These are phyloP conservation scores for Termitomyces sp. DNA, from an alignment of 768 basidiomycete species.

Conservation along the genomic window DNA sequence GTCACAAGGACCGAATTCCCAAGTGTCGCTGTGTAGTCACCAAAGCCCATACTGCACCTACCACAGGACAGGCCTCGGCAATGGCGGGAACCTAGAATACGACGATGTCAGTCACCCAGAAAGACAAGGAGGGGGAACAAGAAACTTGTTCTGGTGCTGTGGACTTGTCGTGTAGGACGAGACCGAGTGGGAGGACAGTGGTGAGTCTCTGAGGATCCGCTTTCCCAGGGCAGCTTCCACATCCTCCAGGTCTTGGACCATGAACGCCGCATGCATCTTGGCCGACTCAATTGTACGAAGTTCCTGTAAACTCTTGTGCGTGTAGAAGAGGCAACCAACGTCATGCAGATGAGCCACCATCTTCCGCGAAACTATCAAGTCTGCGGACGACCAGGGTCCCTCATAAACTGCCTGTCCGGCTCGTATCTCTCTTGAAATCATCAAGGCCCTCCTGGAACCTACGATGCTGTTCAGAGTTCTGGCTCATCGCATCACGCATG, in stretches of 20 bases:
- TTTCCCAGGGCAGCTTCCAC: slow-evolving; percentile 16
- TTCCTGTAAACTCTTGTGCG: slow-evolving; percentile 16
- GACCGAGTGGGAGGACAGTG: slow-evolving; percentile 10
- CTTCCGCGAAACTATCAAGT: slow-evolving; percentile 14
- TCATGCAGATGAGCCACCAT: slow-evolving; percentile 21
- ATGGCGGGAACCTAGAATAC: slow-evolving; percentile 22
- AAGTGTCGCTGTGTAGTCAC: slow-evolving; percentile 20
- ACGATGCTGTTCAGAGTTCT: too few species aligned
- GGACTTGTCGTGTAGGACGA: too few species aligned
- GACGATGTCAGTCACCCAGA: too few species aligned
- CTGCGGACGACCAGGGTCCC: slow-evolving; percentile 16
- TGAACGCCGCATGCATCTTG: slow-evolving; percentile 19
- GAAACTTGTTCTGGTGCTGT: too few species aligned
- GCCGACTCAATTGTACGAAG: slow-evolving; percentile 19
- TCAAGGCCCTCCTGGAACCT: too few species aligned
- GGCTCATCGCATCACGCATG: too few species aligned
- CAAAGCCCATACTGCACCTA: slow-evolving; percentile 18
- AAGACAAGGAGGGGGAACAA: too few species aligned
- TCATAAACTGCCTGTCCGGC: too few species aligned
- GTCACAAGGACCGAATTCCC: slow-evolving; percentile 25
- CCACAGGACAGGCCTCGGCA: slow-evolving; percentile 20
- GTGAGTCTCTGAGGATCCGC: slow-evolving; percentile 9
- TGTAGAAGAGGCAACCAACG: neutral
- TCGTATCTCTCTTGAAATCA: too few species aligned
- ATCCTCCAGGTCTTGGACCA: slow-evolving; percentile 18